Conservation (phyloP, 2,329 filamentous ascomycete genomes). For the Cladosporium cucumerinum region DNA sequence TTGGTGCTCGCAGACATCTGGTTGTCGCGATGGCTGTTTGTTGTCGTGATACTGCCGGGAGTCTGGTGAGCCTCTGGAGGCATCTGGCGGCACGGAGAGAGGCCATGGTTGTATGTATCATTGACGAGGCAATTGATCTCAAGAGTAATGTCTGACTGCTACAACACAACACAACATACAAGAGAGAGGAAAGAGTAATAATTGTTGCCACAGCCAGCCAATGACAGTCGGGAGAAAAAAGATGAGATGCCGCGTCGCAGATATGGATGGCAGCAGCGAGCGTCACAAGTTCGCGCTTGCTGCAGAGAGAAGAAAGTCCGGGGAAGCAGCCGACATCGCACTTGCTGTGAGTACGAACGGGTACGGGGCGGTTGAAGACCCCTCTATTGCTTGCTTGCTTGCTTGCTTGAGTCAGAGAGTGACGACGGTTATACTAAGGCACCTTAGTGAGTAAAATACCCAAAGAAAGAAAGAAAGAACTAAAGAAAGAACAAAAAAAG, state of each 20-base stretch:
- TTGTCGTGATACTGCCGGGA: constrained; percentile 11
- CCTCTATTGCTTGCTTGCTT: background rate
- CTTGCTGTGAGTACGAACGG: background rate
- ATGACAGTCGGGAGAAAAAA: constrained; percentile 11
- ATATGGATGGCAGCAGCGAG: background rate
- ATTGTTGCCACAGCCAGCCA: background rate
- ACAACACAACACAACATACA: background rate
- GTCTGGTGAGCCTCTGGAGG: constrained; percentile 21
- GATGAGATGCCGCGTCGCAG: constrained; percentile 2
- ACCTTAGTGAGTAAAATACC: background rate
- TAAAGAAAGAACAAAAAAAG: too few relatives aligned
- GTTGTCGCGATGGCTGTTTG: constrained; percentile 11
- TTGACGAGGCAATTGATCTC: background rate
- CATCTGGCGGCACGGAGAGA: constrained; percentile 21
- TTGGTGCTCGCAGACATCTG: constrained; percentile 15
- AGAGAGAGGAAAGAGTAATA: background rate
- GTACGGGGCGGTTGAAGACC: too few relatives aligned
- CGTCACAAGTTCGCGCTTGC: background rate
- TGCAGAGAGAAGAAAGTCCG: background rate
- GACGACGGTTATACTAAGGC: background rate
- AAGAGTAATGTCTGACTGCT: background rate
- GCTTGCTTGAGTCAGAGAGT: background rate
- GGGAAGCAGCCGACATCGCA: constrained; percentile 10
- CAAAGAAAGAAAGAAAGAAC: background rate
- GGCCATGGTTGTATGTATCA: constrained; percentile 17